Evolutionary conservation across 2,329 filamentous ascomycete species (phyloP).

Genomic region (Piedraia hortae): DNA sequence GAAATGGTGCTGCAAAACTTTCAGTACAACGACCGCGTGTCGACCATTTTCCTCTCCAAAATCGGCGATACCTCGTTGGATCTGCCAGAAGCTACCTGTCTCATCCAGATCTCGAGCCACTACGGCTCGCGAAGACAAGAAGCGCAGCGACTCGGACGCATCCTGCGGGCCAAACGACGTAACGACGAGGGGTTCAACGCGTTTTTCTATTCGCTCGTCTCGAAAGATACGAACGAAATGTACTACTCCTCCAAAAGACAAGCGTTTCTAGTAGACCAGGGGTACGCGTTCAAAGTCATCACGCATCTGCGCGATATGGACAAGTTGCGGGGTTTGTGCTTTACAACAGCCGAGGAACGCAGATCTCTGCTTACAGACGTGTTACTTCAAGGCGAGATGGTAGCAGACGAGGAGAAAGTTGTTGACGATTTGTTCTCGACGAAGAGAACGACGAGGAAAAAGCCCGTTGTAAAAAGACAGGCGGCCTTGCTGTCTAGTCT

Average conservation of each 20-base stretch:
- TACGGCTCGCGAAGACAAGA: conserved; percentile 93
- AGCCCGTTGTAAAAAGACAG: conserved; percentile 38
- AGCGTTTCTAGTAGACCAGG: conserved; percentile 90
- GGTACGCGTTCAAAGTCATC: conserved; percentile 97
- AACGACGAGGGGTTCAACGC: conserved; percentile 98
- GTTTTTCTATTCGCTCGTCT: conserved; percentile 94
- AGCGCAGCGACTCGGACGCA: conserved; percentile 75
- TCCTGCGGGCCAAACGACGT: conserved; percentile 75
- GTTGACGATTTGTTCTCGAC: conserved; percentile 38
- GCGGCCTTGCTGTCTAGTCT: conserved; percentile 67
- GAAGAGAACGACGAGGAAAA: conserved; percentile 13
- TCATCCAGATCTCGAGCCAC: conserved; percentile 93
- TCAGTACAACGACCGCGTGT: conserved; percentile 68
- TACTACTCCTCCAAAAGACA: conserved; percentile 90
- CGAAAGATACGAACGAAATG: conserved; percentile 95
- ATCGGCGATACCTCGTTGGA: conserved; percentile 97
- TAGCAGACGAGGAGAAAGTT: conserved; percentile 41
- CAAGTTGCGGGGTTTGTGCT: conserved; percentile 51
- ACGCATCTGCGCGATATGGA: conserved; percentile 84
- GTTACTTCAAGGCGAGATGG: conserved; percentile 59
- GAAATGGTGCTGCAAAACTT: conserved; percentile 79
- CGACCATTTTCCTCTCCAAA: conserved; percentile 86
- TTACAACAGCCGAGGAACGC: conserved; percentile 50
- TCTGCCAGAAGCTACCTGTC: conserved; percentile 77
- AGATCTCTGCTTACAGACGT: conserved; percentile 73